phyloP scores from a whole-genome alignment of 768 basidiomycete genomes.

The Royoungia palumana region DNA sequence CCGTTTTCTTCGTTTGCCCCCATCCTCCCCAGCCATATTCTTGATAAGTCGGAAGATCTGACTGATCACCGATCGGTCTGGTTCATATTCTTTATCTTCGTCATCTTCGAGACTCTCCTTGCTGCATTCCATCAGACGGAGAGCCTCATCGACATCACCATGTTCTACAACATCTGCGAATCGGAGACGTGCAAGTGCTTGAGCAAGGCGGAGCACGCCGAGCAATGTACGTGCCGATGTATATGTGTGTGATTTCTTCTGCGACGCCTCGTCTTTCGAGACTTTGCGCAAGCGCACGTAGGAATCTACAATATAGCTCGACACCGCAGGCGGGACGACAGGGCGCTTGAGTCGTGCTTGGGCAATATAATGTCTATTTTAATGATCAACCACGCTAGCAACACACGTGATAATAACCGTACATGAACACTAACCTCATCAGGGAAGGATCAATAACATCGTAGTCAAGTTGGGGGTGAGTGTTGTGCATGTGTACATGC shows the following conservation, averaged over 20 bases:
- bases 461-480: slow-evolving; percentile 79
- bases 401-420: background rate
- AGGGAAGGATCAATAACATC: slow-evolving; percentile 83
- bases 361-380: slow-evolving; percentile 87
- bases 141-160: slow-evolving; percentile 92
- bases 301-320: slow-evolving; percentile 89
- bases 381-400: slow-evolving; percentile 4
- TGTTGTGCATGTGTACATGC: slow-evolving; percentile 95
- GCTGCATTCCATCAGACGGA: slow-evolving; percentile 95
- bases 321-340: slow-evolving; percentile 83
- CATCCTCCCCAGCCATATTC: slow-evolving; percentile 60
- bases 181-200: slow-evolving; percentile 90
- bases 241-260: slow-evolving; percentile 88
- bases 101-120: slow-evolving; percentile 89
- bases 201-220: slow-evolving; percentile 89
- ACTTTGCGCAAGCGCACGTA: slow-evolving; percentile 94
- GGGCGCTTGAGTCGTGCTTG: slow-evolving; percentile 85
- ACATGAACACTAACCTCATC: slow-evolving; percentile 63
- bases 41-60: slow-evolving; percentile 92
- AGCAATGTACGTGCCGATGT: slow-evolving; percentile 95
- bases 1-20: slow-evolving; percentile 39
- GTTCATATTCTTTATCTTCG: slow-evolving; percentile 61
- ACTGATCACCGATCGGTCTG: slow-evolving; percentile 75
- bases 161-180: slow-evolving; percentile 78
- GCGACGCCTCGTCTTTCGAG: slow-evolving; percentile 85